Evolutionary conservation across 176 grass and related monocot species (phyloP).

Genomic region (Secale cereale): DNA sequence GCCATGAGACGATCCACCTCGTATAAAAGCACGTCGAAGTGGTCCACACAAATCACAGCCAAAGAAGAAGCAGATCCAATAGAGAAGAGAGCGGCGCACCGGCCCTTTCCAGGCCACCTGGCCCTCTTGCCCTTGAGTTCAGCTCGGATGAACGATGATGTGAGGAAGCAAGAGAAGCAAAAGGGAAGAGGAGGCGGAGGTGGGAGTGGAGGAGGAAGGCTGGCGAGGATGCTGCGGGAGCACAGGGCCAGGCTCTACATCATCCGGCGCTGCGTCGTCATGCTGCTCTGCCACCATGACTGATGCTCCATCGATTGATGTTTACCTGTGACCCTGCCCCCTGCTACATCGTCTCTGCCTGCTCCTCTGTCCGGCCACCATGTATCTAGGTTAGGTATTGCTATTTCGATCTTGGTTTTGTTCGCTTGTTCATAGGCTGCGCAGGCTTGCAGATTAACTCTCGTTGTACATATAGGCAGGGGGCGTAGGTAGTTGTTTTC

Average conservation of each 20-base stretch:
- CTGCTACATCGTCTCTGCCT: background rate
- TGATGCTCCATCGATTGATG: constrained; percentile 9
- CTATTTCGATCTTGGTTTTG: constrained; percentile 22
- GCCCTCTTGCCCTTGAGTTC: background rate
- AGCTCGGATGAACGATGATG: constrained; percentile 34
- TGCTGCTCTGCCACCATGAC: constrained; percentile 44
- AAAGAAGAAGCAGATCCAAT: constrained; percentile 18
- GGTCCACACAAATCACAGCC: constrained; percentile 6
- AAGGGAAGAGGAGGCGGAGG: constrained; percentile 16
- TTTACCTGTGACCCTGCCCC: background rate
- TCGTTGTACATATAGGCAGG: background rate
- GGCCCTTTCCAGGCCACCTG: background rate
- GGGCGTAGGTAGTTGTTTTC: background rate
- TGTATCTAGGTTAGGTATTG: background rate
- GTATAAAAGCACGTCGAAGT: constrained; percentile 30
- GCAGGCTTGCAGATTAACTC: background rate
- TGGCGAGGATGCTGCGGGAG: constrained; percentile 27
- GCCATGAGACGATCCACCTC: background rate
- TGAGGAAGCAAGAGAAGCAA: constrained; percentile 27
- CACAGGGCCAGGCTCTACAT: constrained; percentile 45
- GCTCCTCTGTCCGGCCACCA: background rate
- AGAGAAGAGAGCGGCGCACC: background rate
- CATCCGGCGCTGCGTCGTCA: constrained; percentile 36
- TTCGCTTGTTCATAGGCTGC: constrained; percentile 13
- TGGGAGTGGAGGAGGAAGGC: background rate